Evolutionary conservation across 2,329 filamentous ascomycete genomes (phyloP).

Genomic region (Huntiella moniliformis): DNA sequence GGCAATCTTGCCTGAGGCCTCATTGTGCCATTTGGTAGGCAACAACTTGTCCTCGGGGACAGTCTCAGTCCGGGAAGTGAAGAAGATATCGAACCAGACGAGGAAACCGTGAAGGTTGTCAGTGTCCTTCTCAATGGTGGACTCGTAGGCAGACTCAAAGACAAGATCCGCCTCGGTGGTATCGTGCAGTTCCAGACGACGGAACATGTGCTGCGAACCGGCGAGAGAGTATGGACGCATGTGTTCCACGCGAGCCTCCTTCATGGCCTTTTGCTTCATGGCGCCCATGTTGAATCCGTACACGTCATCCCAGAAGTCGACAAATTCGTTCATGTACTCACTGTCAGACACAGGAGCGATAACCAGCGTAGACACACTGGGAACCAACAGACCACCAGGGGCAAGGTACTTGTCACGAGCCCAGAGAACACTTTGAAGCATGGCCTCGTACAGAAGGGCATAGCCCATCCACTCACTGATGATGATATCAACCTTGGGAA

Average conservation of each 20-base stretch:
- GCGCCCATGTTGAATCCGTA: constrained; percentile 90
- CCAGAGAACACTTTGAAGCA: constrained; percentile 82
- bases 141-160: constrained; percentile 52
- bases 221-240: constrained; percentile 43
- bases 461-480: constrained; percentile 99
- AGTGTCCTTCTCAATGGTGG: constrained; percentile 16
- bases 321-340: constrained; percentile 58
- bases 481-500: constrained; percentile 76
- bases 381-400: constrained; percentile 64
- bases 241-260: constrained; percentile 62
- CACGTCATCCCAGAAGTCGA: constrained; percentile 76
- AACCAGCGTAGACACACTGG: constrained; percentile 67
- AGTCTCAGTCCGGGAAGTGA: constrained; percentile 39
- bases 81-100: constrained; percentile 91
- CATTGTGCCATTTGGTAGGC: constrained; percentile 41
- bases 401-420: constrained; percentile 75
- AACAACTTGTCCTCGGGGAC: constrained; percentile 30
- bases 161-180: constrained; percentile 52
- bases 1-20: constrained; percentile 43
- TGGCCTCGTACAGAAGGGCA: constrained; percentile 79
- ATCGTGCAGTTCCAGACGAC: constrained; percentile 58
- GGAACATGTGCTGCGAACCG: constrained; percentile 45
- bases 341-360: constrained; percentile 63
- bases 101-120: constrained; percentile 61
- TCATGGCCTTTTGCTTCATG: constrained; percentile 67